Percentiles rank a stretch among this genome's conserved stretches.
Conservation (phyloP, 1,284 basidiomycete genomes). For the Rhizopogon hawkerae region DNA sequence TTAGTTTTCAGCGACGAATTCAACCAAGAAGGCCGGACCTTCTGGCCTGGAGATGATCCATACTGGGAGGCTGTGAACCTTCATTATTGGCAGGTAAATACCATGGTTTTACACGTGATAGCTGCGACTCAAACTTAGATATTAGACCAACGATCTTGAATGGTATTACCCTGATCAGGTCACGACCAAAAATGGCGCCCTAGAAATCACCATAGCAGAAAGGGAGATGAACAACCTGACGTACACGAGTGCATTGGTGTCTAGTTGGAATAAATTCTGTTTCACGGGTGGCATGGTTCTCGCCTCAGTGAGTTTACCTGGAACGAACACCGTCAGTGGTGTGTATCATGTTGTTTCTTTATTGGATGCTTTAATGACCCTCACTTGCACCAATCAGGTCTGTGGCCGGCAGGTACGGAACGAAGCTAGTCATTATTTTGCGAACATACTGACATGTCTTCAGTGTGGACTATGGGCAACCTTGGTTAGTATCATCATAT, state of each 20-base stretch:
- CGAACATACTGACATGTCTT: constrained; percentile 10
- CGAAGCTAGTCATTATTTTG: neutral
- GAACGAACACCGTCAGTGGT: constrained; percentile 46
- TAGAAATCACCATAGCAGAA: constrained; percentile 70
- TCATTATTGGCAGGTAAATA: constrained; percentile 30
- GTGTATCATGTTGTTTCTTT: constrained; percentile 40
- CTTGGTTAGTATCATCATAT: constrained; percentile 29
- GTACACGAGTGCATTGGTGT: constrained; percentile 66
- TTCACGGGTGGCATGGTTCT: constrained; percentile 82
- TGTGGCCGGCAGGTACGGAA: constrained; percentile 27
- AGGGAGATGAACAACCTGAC: constrained; percentile 65
- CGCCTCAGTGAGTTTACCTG: constrained; percentile 75
- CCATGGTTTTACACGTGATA: neutral
- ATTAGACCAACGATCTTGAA: constrained; percentile 45
- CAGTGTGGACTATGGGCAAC: constrained; percentile 61
- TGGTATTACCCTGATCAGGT: constrained; percentile 77
- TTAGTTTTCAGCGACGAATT: constrained; percentile 91
- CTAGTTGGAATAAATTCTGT: constrained; percentile 89
- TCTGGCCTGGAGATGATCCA: constrained; percentile 60
- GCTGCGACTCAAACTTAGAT: neutral
- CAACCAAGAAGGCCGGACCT: constrained; percentile 69
- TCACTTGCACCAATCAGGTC: constrained; percentile 12
- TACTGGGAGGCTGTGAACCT: constrained; percentile 54
- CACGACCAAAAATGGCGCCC: constrained; percentile 69
- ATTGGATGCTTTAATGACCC: constrained; percentile 16